phyloP scores from a whole-genome alignment of 371 early-diverging fungal genomes.

The Mortierella sp. region DNA sequence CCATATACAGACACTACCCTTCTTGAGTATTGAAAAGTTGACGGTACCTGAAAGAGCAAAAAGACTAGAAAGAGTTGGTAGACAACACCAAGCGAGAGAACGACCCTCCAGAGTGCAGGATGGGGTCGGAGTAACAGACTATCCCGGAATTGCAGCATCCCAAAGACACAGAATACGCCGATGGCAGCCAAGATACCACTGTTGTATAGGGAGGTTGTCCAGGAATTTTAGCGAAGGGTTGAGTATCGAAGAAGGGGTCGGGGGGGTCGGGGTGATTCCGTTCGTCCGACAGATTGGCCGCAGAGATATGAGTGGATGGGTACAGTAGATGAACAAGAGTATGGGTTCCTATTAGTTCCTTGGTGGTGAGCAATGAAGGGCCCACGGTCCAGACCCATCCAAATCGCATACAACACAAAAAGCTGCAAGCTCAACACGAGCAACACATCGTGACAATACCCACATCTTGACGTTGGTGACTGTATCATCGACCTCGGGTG shows the following conservation, averaged over 20 bases:
- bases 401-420: too few species aligned
- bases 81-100: constrained; percentile 81
- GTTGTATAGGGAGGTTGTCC: background rate
- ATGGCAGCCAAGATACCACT: constrained; percentile 71
- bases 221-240: background rate
- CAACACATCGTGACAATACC: background rate
- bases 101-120: constrained; percentile 90
- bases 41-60: constrained; percentile 82
- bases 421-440: background rate
- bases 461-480: constrained; percentile 18
- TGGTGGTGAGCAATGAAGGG: too few species aligned
- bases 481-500: constrained; percentile 21
- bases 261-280: too few species aligned
- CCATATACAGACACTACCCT: background rate
- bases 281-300: too few species aligned
- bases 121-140: constrained; percentile 95
- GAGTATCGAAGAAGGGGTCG: background rate
- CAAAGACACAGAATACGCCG: constrained; percentile 78
- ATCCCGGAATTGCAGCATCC: constrained; percentile 85
- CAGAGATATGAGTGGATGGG: too few species aligned
- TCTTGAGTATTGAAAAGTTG: background rate
- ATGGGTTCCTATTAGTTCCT: too few species aligned
- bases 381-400: too few species aligned
- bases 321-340: too few species aligned
- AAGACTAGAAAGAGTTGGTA: constrained; percentile 89